Percentiles rank a stretch among this genome's conserved stretches.
Evolutionary conservation across 257 asterid species (phyloP).

Genomic region (Solanum neorickii): DNA sequence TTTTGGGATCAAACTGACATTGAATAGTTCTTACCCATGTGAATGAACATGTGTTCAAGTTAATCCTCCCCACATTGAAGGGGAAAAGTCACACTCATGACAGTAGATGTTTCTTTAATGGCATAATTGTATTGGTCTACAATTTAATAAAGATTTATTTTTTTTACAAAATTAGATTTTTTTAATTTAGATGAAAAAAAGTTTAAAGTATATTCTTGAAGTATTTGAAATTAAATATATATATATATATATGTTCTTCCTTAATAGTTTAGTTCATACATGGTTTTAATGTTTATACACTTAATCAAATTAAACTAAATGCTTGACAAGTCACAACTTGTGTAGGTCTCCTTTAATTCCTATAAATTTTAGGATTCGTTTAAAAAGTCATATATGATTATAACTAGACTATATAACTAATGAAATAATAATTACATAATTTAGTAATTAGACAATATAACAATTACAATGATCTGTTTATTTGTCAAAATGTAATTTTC

Average conservation of each 20-base stretch:
- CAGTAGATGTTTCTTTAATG: background rate
- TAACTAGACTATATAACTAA: too few species aligned
- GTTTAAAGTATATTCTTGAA: background rate
- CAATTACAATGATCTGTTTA: too few species aligned
- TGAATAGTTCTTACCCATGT: conserved; percentile 1
- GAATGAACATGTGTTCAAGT: background rate
- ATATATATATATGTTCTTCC: background rate
- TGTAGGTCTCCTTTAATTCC: too few species aligned
- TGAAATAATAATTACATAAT: background rate
- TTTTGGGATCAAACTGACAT: conserved; percentile 5
- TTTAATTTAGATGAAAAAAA: background rate
- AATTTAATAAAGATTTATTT: background rate
- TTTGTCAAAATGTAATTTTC: background rate
- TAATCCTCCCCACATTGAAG: conserved; percentile 2
- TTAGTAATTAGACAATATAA: too few species aligned
- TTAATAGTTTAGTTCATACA: too few species aligned
- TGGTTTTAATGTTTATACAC: background rate
- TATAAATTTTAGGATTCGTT: too few species aligned
- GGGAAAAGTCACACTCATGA: background rate
- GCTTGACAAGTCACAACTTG: too few species aligned
- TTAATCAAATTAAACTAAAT: too few species aligned
- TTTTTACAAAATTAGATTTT: background rate
- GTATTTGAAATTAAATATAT: background rate
- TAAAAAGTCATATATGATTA: too few species aligned
- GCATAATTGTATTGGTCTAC: background rate